Evolutionary conservation across 2,329 filamentous ascomycete species (phyloP), one percentile per base, ranked within the genome.

Genomic region (Pseudogymnoascus sp.): DNA sequence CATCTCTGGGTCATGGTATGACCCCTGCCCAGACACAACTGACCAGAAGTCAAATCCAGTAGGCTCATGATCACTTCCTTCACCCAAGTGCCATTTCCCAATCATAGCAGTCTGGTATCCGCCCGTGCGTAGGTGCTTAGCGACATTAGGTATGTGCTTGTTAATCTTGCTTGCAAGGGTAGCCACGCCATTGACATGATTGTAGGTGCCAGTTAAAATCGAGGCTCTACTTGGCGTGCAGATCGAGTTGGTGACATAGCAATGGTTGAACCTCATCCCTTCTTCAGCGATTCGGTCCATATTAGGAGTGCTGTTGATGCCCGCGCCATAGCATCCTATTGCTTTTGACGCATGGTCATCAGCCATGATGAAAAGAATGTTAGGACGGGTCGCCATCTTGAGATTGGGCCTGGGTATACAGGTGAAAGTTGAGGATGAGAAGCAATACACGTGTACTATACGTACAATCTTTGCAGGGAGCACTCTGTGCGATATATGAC

Each of bases 41-140:
- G 73, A 75, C 80, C 80, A 83, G 67, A 80, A 78, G 67, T 82
- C 80, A 36, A 82, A 82, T 0, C 80, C 81, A 0, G 76, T 77
- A 0, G 81, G 81, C 64, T 80, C 75, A 61, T 81, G 77, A 0
- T 68, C 71, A 1, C 66, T 64, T 0, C 79, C 80, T 66, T 83
- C 80, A 2, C 80, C 80, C 13, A 83, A 69, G 66, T 82, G 80
- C 80, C 80, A 83, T 68, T 83, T 83, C 0, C 80, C 81, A 0
- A 82, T 71, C 79, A 83, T 83, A 7, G 78, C 80, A 0, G 80
- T 83, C 57, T 76, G 76, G 64, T 83, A 83, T 0, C 77, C 77
- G 26, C 76, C 77, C 0, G 75, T 71, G 1, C 77, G 76, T 0
- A 83, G 71, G 21, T 78, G 75, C 66, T 83, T 83, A 1, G 80